Evolutionary conservation across 805 yeast species (phyloP).

Genomic region (Cephaloascus fragrans): DNA sequence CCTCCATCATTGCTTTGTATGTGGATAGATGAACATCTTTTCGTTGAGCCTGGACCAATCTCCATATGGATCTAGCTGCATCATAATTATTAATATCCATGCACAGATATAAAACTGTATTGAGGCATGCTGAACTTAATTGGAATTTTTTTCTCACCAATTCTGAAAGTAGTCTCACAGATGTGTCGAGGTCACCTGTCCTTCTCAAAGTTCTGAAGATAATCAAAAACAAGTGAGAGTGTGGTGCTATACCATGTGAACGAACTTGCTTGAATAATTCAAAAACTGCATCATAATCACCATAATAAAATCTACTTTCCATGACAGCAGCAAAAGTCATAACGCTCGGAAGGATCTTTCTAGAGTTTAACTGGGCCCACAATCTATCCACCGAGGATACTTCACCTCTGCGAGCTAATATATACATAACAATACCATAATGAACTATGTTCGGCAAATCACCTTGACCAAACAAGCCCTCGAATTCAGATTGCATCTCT

Average conservation of each 20-base stretch:
- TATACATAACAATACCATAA: constrained; percentile 51
- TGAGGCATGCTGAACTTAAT: too few species aligned
- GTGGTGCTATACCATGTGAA: constrained; percentile 8
- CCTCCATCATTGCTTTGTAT: too few species aligned
- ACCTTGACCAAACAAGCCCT: constrained; percentile 43
- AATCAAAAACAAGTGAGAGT: constrained; percentile 15
- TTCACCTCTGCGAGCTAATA: constrained; percentile 44
- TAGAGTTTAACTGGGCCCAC: constrained; percentile 33
- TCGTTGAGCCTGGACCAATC: too few species aligned
- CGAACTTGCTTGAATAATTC: constrained; percentile 9
- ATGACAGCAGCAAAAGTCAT: constrained; percentile 36
- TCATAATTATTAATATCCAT: too few species aligned
- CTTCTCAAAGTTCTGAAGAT: constrained; percentile 17
- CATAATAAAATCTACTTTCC: constrained; percentile 23
- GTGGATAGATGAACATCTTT: too few species aligned
- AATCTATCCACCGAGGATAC: constrained; percentile 36
- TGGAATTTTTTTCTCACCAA: constrained; percentile 6
- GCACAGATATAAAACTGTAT: too few species aligned
- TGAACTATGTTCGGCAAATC: constrained; percentile 43
- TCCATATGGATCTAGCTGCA: too few species aligned
- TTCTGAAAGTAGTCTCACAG: constrained; percentile 15
- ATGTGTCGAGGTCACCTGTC: constrained; percentile 15
- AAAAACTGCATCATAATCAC: constrained; percentile 22
- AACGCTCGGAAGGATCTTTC: constrained; percentile 38
- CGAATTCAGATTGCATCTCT: constrained; percentile 45